Conservation (phyloP, 176 grass and related monocot genomes). For the Sorghum bicolor region DNA sequence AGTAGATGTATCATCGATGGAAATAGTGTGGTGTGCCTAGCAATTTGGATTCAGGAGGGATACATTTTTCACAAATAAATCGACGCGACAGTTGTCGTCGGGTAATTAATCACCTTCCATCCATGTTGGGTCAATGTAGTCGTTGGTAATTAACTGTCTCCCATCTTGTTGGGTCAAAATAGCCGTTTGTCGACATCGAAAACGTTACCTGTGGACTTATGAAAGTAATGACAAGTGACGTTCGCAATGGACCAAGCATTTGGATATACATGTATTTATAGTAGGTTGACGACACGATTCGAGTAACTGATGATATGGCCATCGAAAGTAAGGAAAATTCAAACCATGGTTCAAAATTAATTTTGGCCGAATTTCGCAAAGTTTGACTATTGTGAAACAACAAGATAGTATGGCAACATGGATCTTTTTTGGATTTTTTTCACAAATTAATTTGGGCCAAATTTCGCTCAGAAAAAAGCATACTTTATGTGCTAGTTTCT, state of each 20-base stretch:
- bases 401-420: accelerated
- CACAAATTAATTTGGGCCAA: too few species aligned
- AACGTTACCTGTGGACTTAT: accelerated
- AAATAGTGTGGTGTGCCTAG: accelerated
- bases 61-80: too few species aligned
- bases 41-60: too few species aligned
- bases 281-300: not conserved
- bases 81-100: not conserved
- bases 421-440: too few species aligned
- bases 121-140: too few species aligned
- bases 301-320: not conserved
- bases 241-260: not conserved
- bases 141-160: too few species aligned
- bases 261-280: not conserved
- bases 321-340: not conserved
- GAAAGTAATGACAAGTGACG: accelerated
- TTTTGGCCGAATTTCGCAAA: too few species aligned
- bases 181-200: not conserved
- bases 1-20: accelerated
- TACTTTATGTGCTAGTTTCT: too few species aligned
- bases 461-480: too few species aligned
- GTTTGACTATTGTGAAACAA: too few species aligned
- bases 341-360: too few species aligned
- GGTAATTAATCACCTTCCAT: too few species aligned
- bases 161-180: accelerated